Base-by-base conservation (phyloP, 768 basidiomycete species). In the Lactarius evosmus region DNA sequence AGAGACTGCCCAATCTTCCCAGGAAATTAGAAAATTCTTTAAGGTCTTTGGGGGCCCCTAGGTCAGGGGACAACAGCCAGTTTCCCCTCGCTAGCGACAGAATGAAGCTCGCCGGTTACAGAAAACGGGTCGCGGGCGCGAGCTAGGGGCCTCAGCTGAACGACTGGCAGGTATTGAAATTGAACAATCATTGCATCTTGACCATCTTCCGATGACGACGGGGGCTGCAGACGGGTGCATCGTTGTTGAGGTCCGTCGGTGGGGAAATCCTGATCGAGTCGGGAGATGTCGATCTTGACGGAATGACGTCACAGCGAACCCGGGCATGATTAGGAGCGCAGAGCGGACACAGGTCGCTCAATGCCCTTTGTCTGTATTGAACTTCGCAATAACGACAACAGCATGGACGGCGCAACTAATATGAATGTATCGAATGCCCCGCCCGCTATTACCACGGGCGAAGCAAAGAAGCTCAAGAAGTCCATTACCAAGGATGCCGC, bases 401-500 rank as follows among this genome's bases (percentile, higher is more conserved):
- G 3, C 38, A 46, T 50, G 66, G 50, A 60, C 22, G 53, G 55
- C 29, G 38, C 58, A 49, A 44, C 34, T 30, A 62, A 55, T 38
- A 14, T 44, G 49, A 63, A 62, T 63, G 55, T 30, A 41, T 54
- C 66, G 11, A 59, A 63, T 33, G 34, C 34, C 25, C 60, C 27
- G 8, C 49, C 22, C 19, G 30, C 14, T 27, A 32, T 49, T 27
- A 41, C 56, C 44, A 25, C 40, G 29, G 7, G 34, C 9, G 56
- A 58, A 27, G 63, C 51, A 49, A 64, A 77, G 69, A 73, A 77
- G 68, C 61, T 77, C 54, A 82, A 85, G 70, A 82, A 79, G 60
- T 72, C 73, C 19, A 72, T 84, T 38, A 67, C 75, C 4, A 77
- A 77, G 57, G 85, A 87, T 67, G 80, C 80, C 19, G 82, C 81